A percentile compares a stretch with the other conserved stretches of the same genome.
These are phyloP conservation scores for Globisporangium yorkense DNA, from an alignment of 352 stramenopile genomes.

Conservation along the genomic window DNA sequence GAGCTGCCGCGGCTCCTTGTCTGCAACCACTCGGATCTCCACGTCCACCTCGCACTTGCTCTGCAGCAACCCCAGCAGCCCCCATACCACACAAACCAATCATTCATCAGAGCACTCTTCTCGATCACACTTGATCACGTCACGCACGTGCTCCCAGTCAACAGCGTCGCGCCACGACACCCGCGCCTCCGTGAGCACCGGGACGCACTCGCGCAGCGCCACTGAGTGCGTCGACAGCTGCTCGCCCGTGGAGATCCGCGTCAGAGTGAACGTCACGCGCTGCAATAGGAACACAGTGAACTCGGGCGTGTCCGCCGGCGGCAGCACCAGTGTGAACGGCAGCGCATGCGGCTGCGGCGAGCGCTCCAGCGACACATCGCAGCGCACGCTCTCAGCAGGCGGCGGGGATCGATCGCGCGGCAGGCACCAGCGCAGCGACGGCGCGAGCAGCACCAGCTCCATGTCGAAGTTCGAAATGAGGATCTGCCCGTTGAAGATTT, in stretches of 20 bases:
- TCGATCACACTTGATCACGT: no score
- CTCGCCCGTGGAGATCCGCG: neutral
- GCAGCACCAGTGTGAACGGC: constrained; percentile 31
- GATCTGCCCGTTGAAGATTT: no score
- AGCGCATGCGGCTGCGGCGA: constrained; percentile 17
- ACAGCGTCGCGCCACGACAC: constrained; percentile 36
- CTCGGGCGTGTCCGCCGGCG: constrained; percentile 14
- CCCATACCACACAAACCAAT: neutral
- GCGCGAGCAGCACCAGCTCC: constrained; percentile 26
- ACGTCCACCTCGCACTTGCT: constrained; percentile 26
- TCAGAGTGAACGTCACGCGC: constrained; percentile 35
- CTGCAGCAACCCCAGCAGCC: constrained; percentile 10
- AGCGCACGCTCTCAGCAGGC: neutral
- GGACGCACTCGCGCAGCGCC: constrained; percentile 42
- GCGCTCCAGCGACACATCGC: constrained; percentile 19
- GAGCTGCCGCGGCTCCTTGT: constrained; percentile 37
- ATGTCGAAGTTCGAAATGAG: constrained; percentile 8
- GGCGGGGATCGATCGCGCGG: neutral
- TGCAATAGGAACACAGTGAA: constrained; percentile 32
- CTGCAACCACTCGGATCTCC: constrained; percentile 28
- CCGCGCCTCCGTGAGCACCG: constrained; percentile 33
- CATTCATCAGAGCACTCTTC: no score
- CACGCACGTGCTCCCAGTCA: constrained; percentile 24
- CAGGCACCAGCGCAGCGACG: constrained; percentile 24
- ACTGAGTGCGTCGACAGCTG: constrained; percentile 22